These are phyloP conservation scores for Rhizopogon salebrosus DNA, from an alignment of 768 basidiomycete genomes.

Conservation along the genomic window DNA sequence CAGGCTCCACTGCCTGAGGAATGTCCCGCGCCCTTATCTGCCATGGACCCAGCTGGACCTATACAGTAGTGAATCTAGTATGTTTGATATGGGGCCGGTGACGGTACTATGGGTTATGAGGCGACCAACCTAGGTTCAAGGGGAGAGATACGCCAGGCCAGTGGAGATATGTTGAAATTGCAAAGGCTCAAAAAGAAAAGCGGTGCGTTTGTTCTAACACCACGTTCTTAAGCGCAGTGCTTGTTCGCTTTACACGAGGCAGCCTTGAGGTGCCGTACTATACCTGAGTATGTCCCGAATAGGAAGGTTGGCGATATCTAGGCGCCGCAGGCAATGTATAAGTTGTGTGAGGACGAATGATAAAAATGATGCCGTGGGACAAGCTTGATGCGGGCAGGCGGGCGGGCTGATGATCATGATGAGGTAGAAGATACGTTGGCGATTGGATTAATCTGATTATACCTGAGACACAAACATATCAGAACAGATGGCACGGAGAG, in stretches of 20 bases:
- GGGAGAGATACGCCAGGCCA: not conserved
- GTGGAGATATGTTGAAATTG: not conserved
- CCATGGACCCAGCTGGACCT: not conserved
- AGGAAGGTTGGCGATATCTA: slow-evolving; percentile 12
- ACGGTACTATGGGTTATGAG: not conserved
- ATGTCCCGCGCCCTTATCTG: not conserved
- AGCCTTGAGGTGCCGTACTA: slow-evolving; percentile 19
- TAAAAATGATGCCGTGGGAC: slow-evolving; percentile 6
- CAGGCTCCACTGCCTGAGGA: not conserved
- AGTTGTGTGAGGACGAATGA: not conserved
- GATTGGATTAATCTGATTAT: slow-evolving; percentile 8
- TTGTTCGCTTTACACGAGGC: slow-evolving; percentile 11
- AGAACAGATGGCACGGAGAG: not conserved
- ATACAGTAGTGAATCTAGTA: not conserved
- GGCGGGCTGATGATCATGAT: not conserved
- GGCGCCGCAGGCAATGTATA: not conserved
- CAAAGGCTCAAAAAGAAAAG: not conserved
- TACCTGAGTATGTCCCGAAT: slow-evolving; percentile 7
- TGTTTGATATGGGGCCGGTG: not conserved
- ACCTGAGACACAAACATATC: slow-evolving; percentile 1
- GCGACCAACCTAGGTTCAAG: not conserved
- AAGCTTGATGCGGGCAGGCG: not conserved
- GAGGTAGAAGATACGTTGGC: not conserved
- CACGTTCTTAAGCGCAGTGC: slow-evolving; percentile 5
- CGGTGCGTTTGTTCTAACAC: not conserved